These are phyloP conservation scores for Cryphonectria radicalis DNA, from an alignment of 2,329 filamentous ascomycete species.

Conservation along the genomic window DNA sequence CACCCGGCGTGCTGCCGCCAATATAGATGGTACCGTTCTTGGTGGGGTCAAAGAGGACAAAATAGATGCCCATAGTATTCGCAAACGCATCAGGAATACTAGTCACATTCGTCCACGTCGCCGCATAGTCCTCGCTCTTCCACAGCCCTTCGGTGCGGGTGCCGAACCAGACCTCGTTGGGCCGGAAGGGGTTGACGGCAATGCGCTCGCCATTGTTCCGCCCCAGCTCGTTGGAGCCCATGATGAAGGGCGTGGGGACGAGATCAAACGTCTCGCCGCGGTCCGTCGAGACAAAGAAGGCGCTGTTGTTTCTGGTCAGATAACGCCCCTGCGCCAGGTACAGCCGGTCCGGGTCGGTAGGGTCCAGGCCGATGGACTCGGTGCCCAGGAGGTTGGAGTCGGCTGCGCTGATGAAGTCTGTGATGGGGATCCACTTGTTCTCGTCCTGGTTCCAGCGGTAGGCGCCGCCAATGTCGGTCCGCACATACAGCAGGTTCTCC, in stretches of 20 bases:
- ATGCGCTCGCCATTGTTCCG: slow-evolving; percentile 22
- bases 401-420: slow-evolving; percentile 15
- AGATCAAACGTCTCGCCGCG: slow-evolving; percentile 15
- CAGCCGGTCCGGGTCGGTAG: slow-evolving; percentile 11
- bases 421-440: slow-evolving; percentile 20
- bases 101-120: slow-evolving; percentile 20
- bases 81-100: slow-evolving; percentile 20
- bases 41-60: slow-evolving; percentile 15
- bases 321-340: slow-evolving; percentile 20
- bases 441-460: slow-evolving; percentile 14
- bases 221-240: slow-evolving; percentile 22
- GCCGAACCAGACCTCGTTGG: slow-evolving; percentile 17
- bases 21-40: slow-evolving; percentile 18
- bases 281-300: slow-evolving; percentile 18
- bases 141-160: slow-evolving; percentile 12
- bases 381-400: slow-evolving; percentile 17
- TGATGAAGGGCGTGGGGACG: slow-evolving; percentile 10
- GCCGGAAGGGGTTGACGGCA: slow-evolving; percentile 12
- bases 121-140: slow-evolving; percentile 12
- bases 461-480: slow-evolving; percentile 15
- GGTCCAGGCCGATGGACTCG: slow-evolving; percentile 15
- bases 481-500: slow-evolving; percentile 13
- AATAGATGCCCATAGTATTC: slow-evolving; percentile 22
- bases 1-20: slow-evolving; percentile 18
- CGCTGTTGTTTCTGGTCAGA: slow-evolving; percentile 20